A percentile compares a stretch with the other conserved stretches of the same genome.
Conservation (phyloP, 2,329 filamentous ascomycete species). For the Ceratocystis harringtonii region DNA sequence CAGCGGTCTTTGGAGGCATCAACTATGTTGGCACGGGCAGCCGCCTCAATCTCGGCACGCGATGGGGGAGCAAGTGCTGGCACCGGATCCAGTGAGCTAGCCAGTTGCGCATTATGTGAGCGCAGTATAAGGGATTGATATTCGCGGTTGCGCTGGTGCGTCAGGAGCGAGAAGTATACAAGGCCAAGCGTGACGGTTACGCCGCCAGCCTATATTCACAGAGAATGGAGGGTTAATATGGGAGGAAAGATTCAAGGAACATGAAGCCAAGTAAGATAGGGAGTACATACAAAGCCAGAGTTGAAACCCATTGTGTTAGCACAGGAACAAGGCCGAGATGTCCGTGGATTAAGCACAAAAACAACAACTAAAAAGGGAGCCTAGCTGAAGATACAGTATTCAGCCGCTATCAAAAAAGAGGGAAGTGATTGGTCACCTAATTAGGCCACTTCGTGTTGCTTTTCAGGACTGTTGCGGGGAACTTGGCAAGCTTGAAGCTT, state of each 20-base stretch:
- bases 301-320: slow-evolving; percentile 50
- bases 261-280: neutral
- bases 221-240: neutral
- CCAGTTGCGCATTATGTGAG: slow-evolving; percentile 40
- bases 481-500: neutral
- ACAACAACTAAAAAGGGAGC: neutral
- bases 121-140: slow-evolving; percentile 41
- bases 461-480: neutral
- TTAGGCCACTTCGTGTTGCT: neutral
- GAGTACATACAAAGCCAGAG: slow-evolving; percentile 52
- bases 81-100: slow-evolving; percentile 36
- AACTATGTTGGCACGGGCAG: slow-evolving; percentile 40
- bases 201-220: slow-evolving; percentile 46
- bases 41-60: slow-evolving; percentile 35
- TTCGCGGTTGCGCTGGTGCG: slow-evolving; percentile 54
- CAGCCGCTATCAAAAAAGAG: neutral
- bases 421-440: neutral
- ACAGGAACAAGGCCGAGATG: neutral
- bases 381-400: neutral
- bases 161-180: slow-evolving; percentile 55
- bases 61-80: slow-evolving; percentile 34
- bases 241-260: neutral
- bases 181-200: slow-evolving; percentile 59
- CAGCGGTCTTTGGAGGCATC: slow-evolving; percentile 62
- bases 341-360: neutral